These are phyloP conservation scores for Rheum nobile DNA, from an alignment of 148 eudicot genomes.

Conservation along the genomic window DNA sequence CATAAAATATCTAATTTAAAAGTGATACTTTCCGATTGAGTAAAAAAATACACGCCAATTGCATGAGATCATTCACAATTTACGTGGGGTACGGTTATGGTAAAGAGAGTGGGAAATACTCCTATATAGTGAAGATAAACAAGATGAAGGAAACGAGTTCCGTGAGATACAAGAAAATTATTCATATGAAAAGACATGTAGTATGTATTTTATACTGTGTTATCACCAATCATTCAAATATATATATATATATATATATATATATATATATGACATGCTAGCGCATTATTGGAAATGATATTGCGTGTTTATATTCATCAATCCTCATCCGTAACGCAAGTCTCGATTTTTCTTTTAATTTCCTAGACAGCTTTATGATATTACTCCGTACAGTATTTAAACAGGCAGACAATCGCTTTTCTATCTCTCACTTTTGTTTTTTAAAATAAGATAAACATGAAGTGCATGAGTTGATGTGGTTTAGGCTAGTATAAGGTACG, in stretches of 20 bases:
- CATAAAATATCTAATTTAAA: no score
- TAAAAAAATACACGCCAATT: neutral
- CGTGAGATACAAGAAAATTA: neutral
- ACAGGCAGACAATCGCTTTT: no score
- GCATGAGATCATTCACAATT: neutral
- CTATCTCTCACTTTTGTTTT: neutral
- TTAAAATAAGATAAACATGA: neutral
- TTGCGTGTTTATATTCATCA: neutral
- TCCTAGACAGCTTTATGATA: neutral
- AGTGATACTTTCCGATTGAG: no score
- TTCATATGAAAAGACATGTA: neutral
- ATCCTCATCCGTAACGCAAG: neutral
- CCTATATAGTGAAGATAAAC: neutral
- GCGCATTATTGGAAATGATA: slow-evolving; percentile 1
- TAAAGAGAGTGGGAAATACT: neutral
- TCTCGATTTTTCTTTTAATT: neutral
- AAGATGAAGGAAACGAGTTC: neutral
- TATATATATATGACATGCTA: neutral
- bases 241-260: neutral
- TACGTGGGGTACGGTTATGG: neutral
- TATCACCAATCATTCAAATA: neutral
- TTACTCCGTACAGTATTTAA: neutral
- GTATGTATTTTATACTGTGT: neutral
- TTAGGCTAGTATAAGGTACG: no score
- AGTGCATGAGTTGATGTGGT: neutral